Base-by-base conservation (phyloP, 768 basidiomycete species). In the Tephrocybe sp. region DNA sequence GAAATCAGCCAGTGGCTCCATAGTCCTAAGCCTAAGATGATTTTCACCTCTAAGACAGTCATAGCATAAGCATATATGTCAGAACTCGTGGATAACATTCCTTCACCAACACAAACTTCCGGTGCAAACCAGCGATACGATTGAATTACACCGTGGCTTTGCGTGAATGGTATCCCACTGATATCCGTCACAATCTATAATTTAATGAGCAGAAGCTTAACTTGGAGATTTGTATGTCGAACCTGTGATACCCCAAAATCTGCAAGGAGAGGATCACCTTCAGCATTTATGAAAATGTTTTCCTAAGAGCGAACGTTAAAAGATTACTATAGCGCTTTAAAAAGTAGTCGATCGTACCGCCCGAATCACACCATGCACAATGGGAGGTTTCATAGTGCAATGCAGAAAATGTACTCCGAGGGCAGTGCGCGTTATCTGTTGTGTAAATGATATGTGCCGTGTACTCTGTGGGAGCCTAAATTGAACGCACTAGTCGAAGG, bases 161-260 rank as follows among this genome's bases (percentile, higher is more conserved):
- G 80, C 2, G 79, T 80, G 54, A 83, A 76, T 9, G 80, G 79
- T 1, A 77, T 74, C 1, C 79, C 82, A 9, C 78, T 77, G 43
- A 80, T 73, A 44, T 82, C 79, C 54, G 82, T 78, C 19, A 82
- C 72, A 15, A 82, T 74, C 80, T 83, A 51, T 31, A 9, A 5
- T 18, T 9, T 27, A 22, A 36, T 50, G 34, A 41, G 25, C 22
- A 16, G 13, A 16, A 8, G 12, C n/a, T n/a, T 19, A 37, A 21
- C n/a, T 34, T 5, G 15, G 15, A 5, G 30, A 37, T 8, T n/a
- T n/a, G 2, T 27, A 34, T 5, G 15, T 32, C 64, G 19, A 50
- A 78, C 80, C 62, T 75, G 73, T 9, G 80, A 77, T 40, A 83
- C 69, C 24, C 81, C 79, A 56, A 83, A 83, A 54, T 83, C 81